Evolutionary conservation across 225 moss, liverwort and hornwort species (phyloP).

Genomic region (Pseudisothecium myosuroides): DNA sequence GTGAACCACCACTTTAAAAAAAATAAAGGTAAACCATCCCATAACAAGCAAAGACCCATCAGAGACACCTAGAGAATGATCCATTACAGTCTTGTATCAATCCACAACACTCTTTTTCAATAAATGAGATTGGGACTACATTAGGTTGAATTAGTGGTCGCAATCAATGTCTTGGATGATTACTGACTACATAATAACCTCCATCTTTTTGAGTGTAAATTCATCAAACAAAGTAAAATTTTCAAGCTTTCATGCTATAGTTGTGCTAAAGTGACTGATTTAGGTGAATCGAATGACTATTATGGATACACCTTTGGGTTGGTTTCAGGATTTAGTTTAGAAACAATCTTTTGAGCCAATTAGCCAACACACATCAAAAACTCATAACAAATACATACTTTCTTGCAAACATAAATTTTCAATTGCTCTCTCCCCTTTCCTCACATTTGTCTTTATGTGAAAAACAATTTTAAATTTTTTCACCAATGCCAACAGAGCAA

Average conservation of each 20-base stretch:
- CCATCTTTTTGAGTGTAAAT: not conserved
- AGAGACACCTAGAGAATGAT: no score
- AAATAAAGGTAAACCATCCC: accelerated
- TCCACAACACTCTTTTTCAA: no score
- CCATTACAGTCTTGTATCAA: no score
- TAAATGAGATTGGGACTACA: no score
- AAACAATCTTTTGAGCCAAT: no score
- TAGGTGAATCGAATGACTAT: not conserved
- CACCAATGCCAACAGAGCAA: not conserved
- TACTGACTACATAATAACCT: not conserved
- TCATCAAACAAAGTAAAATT: not conserved
- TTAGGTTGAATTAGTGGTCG: no score
- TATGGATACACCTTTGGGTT: not conserved
- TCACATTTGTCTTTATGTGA: no score
- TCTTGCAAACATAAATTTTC: not conserved
- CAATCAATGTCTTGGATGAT: no score
- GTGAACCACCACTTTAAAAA: not conserved
- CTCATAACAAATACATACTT: not conserved
- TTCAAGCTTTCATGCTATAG: accelerated
- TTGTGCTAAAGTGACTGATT: not conserved
- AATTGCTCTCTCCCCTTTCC: not conserved
- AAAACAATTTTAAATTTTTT: no score
- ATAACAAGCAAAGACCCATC: no score
- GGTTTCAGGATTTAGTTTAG: accelerated
- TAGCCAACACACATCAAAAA: not conserved